These are phyloP conservation scores for Gentiana straminea DNA, from an alignment of 257 asterid genomes.

Conservation along the genomic window DNA sequence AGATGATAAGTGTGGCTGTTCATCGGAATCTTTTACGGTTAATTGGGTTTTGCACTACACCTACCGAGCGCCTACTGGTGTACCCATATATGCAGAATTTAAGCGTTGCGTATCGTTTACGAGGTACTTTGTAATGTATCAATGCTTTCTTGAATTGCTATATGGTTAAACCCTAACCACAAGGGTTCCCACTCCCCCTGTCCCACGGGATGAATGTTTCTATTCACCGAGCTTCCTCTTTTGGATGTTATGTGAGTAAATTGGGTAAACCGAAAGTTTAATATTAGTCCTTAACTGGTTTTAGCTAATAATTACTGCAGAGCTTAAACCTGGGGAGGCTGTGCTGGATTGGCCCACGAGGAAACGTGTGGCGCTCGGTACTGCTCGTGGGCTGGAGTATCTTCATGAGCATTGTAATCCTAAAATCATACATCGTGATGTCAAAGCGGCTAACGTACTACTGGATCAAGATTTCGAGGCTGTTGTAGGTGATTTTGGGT, in stretches of 20 bases:
- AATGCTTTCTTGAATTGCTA: neutral
- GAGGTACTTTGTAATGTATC: slow-evolving; percentile 40
- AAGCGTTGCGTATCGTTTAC: slow-evolving; percentile 86
- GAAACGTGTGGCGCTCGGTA: slow-evolving; percentile 78
- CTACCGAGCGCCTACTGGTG: slow-evolving; percentile 80
- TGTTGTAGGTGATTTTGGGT: slow-evolving; percentile 93
- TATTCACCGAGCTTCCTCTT: too few species aligned
- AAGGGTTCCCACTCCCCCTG: too few species aligned
- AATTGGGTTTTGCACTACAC: slow-evolving; percentile 92
- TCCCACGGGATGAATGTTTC: too few species aligned
- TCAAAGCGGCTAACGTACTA: slow-evolving; percentile 95
- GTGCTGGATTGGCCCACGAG: slow-evolving; percentile 78
- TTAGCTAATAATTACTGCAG: slow-evolving; percentile 29
- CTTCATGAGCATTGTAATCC: slow-evolving; percentile 95
- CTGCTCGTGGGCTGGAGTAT: slow-evolving; percentile 93
- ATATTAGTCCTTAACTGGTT: too few species aligned
- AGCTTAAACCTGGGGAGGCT: slow-evolving; percentile 76
- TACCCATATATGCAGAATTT: slow-evolving; percentile 93
- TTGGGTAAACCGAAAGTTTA: neutral
- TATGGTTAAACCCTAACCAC: too few species aligned
- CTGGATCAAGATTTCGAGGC: slow-evolving; percentile 91
- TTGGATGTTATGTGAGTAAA: too few species aligned
- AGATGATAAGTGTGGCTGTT: slow-evolving; percentile 97
- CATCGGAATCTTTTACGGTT: slow-evolving; percentile 78
- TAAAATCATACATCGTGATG: slow-evolving; percentile 91